Base-by-base conservation (phyloP, 2,329 filamentous ascomycete genomes). In the Ascochyta koolunga region DNA sequence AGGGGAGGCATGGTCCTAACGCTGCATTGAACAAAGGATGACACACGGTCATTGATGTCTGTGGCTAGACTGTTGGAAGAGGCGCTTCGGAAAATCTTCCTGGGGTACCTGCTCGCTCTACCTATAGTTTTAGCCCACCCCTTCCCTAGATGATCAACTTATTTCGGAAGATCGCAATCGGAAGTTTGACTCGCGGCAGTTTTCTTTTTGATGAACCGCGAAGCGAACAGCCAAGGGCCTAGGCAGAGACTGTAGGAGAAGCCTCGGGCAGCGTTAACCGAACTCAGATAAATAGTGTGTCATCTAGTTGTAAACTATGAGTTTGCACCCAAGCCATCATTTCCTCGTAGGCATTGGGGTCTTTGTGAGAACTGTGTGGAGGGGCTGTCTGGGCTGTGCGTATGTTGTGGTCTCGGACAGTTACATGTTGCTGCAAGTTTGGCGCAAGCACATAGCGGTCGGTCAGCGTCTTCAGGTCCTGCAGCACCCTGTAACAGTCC, bases 401-500 rank as follows among this genome's bases (percentile, higher is more conserved):
- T 10, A n/a, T 16, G 15, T 38, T 25, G 32, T 27, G 8, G 9
- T 19, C 9, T 21, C 18, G 15, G 29, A 13, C 19, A 19, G 13
- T 9, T 9, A 22, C 11, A 9, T 4, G 21, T 21, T 42, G 43
- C 11, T 45, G 32, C 29, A 13, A 5, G 18, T 8, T 32, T 32
- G 40, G 18, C 35, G 22, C 38, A 5, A 22, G 7, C n/a, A 66
- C 42, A 35, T 64, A 63, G 22, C 61, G 61, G 36, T 62, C 60
- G 16, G 65, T 58, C 18, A 69, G 37, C 8, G 55, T 53, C 13
- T 64, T 62, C 35, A 68, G 54, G 38, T 66, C 67, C 45, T 62
- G 63, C 27, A 69, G 25, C 15, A 69, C 56, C 36, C 55, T 62
- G 31, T 41, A 60, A 43, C 66, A 69, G 27, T 69, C 65, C 42